Percentiles rank a stretch among this genome's conserved stretches.
Evolutionary conservation across 129 eudicot species (phyloP).

Genomic region (Flaveria bidentis): DNA sequence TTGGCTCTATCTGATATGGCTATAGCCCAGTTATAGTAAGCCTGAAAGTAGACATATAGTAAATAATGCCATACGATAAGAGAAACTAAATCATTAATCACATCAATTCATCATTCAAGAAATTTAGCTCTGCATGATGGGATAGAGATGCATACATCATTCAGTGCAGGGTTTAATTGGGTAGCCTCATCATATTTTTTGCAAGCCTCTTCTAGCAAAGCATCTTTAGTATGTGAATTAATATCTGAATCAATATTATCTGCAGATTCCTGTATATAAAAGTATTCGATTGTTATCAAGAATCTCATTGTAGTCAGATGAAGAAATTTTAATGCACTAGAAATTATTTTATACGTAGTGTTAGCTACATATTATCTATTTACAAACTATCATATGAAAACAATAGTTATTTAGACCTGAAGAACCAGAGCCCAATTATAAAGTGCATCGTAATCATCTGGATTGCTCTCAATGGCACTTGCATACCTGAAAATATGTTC

Average conservation of each 20-base stretch:
- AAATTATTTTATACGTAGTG: not conserved
- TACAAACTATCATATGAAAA: not conserved
- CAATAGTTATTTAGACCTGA: slow-evolving; percentile 52
- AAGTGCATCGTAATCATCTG: slow-evolving; percentile 89
- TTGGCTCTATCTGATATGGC: slow-evolving; percentile 96
- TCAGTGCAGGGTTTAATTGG: slow-evolving; percentile 80
- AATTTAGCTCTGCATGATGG: not conserved
- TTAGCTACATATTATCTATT: not conserved
- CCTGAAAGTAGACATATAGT: slow-evolving; percentile 77
- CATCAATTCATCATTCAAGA: not conserved
- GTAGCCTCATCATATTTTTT: slow-evolving; percentile 91
- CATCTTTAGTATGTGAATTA: slow-evolving; percentile 79
- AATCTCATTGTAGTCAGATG: not conserved
- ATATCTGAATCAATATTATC: slow-evolving; percentile 77
- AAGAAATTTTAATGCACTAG: not conserved
- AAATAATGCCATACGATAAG: not conserved
- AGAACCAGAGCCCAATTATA: slow-evolving; percentile 99
- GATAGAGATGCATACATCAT: slow-evolving; percentile 51
- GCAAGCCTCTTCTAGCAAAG: slow-evolving; percentile 96
- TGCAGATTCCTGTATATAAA: slow-evolving; percentile 78
- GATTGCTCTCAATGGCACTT: slow-evolving; percentile 83
- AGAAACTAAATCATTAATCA: not conserved
- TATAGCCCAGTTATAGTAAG: slow-evolving; percentile 94
- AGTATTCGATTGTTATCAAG: not conserved
- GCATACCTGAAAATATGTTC: slow-evolving; percentile 71